These are phyloP conservation scores for Leccinum imitatum DNA, from an alignment of 768 basidiomycete genomes.

Conservation along the genomic window DNA sequence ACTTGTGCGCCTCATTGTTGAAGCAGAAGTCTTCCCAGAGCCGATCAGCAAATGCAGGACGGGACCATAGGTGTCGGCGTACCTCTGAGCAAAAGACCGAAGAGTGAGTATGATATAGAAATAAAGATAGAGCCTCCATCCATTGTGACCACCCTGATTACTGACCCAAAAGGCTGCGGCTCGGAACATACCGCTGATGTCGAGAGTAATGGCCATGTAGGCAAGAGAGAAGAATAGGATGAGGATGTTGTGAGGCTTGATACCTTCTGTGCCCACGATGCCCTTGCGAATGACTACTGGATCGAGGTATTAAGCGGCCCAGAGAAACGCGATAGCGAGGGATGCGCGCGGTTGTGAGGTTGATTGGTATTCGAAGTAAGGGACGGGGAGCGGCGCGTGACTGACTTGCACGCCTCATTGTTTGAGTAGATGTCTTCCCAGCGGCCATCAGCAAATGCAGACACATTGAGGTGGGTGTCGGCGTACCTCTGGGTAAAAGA, in stretches of 20 bases:
- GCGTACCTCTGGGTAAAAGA: no score
- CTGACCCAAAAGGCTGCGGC: conserved; percentile 90
- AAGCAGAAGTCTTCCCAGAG: no score
- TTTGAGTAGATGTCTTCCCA: no score
- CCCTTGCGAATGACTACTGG: conserved; percentile 60
- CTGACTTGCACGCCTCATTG: no score
- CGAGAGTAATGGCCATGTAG: conserved; percentile 90
- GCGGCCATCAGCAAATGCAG: no score
- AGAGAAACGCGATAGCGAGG: conserved; percentile 48
- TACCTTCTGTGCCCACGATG: conserved; percentile 74
- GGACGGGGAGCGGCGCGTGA: conserved; percentile 29
- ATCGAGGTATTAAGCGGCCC: conserved; percentile 54
- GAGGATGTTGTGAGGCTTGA: conserved; percentile 91
- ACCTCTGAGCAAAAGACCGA: conserved; percentile 6
- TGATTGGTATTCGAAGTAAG: conserved; percentile 37
- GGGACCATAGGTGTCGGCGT: no score
- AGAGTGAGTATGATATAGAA: conserved; percentile 83
- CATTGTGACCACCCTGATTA: conserved; percentile 71
- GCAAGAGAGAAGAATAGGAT: conserved; percentile 90
- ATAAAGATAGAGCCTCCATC: conserved; percentile 68
- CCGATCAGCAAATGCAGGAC: no score
- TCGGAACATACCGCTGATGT: conserved; percentile 83
- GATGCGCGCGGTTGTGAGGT: conserved; percentile 56
- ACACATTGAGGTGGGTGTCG: no score
- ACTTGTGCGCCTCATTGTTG: no score